Base-by-base conservation (phyloP, 2,329 filamentous ascomycete species). In the Cytospora schulzeri region DNA sequence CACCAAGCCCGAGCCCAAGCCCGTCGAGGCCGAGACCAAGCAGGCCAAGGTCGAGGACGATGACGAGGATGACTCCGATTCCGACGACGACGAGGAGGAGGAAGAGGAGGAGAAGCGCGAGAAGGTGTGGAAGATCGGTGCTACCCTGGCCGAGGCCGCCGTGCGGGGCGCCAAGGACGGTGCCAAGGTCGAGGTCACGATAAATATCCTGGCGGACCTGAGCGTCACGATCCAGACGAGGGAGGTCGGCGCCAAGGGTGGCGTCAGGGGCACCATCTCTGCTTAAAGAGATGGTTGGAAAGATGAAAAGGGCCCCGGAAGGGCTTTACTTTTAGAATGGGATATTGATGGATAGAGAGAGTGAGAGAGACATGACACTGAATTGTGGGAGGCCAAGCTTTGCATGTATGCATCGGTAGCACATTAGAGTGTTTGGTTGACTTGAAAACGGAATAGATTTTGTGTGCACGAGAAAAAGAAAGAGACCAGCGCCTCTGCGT, bases 101-200 rank as follows among this genome's bases (percentile, higher is more conserved):
- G 92, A 96, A 71, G 90, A 90, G 62, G 91, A 97, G 77, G 93
- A 97, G 80, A 85, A 88, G 73, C 85, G 93, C 69, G 91, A 96
- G 80, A 93, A 95, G 84, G 83, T 95, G 66, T 97, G 93, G 92
- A 97, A 96, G 84, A 85, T 92, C 56, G 91, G 91, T 71, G 87
- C 84, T 68, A 83, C 89, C 33, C 86, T 99, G 66, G 93, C 93
- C 66, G 95, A 99, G 82, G 90, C 92, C 14, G 91, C 90, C 35
- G 80, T 99, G 75, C 90, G 86, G 77, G 91, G 84, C 66, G 86
- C 96, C 71, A 94, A 94, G 87, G 93, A 94, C 81, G 90, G 88
- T 65, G 86, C 87, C 73, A 97, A 97, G 83, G 88, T 99, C 69
- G 95, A 99, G 83, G 88, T 98, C 62, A 96, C 92, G 75, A 86